phyloP scores from a whole-genome alignment of 306 rosid genomes.

The Leucaena leucocephala region DNA sequence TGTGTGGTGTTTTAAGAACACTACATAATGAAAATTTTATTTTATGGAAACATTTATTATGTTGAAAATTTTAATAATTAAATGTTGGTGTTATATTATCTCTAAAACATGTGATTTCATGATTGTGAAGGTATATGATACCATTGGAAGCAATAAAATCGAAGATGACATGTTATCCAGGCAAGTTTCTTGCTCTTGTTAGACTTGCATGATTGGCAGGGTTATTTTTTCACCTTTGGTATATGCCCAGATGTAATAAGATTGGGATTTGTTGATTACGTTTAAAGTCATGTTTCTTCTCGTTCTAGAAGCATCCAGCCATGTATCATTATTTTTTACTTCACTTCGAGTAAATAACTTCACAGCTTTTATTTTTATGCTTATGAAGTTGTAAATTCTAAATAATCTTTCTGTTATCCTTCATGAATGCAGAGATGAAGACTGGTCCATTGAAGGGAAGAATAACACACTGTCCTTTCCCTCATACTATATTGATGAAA shows the following conservation, averaged over 20 bases:
- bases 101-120: slow-evolving; percentile 42
- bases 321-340: slow-evolving; percentile 16
- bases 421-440: slow-evolving; percentile 83
- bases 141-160: slow-evolving; percentile 81
- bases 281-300: slow-evolving; percentile 25
- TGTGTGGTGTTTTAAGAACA: slow-evolving; percentile 23
- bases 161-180: slow-evolving; percentile 72
- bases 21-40: slow-evolving; percentile 28
- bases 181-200: slow-evolving; percentile 43
- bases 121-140: slow-evolving; percentile 85
- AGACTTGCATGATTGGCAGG: slow-evolving; percentile 21
- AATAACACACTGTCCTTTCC: slow-evolving; percentile 84
- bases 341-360: slow-evolving; percentile 26
- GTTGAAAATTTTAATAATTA: slow-evolving; percentile 21
- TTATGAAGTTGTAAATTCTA: slow-evolving; percentile 16
- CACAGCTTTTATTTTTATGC: slow-evolving; percentile 10
- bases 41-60: slow-evolving; percentile 24
- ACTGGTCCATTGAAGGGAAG: slow-evolving; percentile 87
- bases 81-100: slow-evolving; percentile 31
- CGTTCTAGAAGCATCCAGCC: slow-evolving; percentile 15
- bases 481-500: slow-evolving; percentile 96
- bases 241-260: slow-evolving; percentile 22
- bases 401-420: slow-evolving; percentile 24
- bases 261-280: slow-evolving; percentile 20
- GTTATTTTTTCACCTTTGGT: slow-evolving; percentile 29